phyloP scores from a whole-genome alignment of 2,329 filamentous ascomycete genomes.

The Arachnomyces sp. region DNA sequence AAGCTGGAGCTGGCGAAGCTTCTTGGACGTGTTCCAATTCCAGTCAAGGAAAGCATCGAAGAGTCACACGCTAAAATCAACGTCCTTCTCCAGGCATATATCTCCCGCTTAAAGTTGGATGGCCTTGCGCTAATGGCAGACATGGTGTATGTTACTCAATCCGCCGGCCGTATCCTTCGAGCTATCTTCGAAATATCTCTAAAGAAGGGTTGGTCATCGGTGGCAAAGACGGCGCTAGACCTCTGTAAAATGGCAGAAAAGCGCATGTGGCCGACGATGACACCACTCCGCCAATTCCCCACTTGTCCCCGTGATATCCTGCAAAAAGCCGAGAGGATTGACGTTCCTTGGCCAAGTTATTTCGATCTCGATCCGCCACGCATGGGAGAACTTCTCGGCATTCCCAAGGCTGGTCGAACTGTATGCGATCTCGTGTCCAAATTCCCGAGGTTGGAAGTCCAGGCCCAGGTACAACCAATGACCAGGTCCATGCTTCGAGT shows the following conservation, averaged over 20 bases:
- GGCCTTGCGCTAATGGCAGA: slow-evolving; percentile 95
- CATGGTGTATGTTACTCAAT: slow-evolving; percentile 97
- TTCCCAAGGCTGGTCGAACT: slow-evolving; percentile 76
- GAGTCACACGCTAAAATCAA: slow-evolving; percentile 98
- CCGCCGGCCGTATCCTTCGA: slow-evolving; percentile 86
- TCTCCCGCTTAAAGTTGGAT: slow-evolving; percentile 87
- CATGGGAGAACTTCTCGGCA: slow-evolving; percentile 87
- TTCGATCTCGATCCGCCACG: slow-evolving; percentile 93
- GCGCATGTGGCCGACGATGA: slow-evolving; percentile 99
- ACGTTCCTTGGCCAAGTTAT: slow-evolving; percentile 87
- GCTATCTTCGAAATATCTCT: slow-evolving; percentile 96
- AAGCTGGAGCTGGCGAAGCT: slow-evolving; percentile 93
- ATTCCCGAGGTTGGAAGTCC: slow-evolving; percentile 85
- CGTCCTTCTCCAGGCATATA: slow-evolving; percentile 90
- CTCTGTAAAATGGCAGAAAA: slow-evolving; percentile 99
- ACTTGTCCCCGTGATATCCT: slow-evolving; percentile 75
- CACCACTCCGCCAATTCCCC: slow-evolving; percentile 83
- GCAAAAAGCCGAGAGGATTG: slow-evolving; percentile 86
- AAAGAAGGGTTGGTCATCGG: slow-evolving; percentile 90
- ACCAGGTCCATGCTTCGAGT: slow-evolving; percentile 88
- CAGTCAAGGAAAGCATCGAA: slow-evolving; percentile 95
- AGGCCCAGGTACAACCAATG: slow-evolving; percentile 89
- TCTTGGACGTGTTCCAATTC: slow-evolving; percentile 80
- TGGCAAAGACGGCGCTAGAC: slow-evolving; percentile 84
- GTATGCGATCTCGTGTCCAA: slow-evolving; percentile 84